Evolutionary conservation across 345 rosid genomes (phyloP).

Genomic region (Citrus sp.): DNA sequence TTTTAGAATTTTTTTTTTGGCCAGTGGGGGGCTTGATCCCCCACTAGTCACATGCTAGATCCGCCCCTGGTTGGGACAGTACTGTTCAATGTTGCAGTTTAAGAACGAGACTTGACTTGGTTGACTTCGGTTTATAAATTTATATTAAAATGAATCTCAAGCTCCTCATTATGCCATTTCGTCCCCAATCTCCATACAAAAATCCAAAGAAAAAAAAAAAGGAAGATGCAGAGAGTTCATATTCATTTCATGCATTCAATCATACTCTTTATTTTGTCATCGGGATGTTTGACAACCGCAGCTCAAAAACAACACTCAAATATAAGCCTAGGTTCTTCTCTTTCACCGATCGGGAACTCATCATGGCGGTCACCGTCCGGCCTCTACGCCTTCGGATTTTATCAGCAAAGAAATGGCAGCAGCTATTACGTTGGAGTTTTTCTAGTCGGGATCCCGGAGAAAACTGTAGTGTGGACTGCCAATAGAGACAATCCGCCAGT

Average conservation of each 20-base stretch:
- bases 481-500: slow-evolving; percentile 12
- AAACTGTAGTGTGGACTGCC: slow-evolving; percentile 20
- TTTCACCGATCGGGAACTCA: slow-evolving; percentile 12
- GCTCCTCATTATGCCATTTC: too few relatives aligned
- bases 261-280: slow-evolving; percentile 2
- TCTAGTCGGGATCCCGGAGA: background rate
- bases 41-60: too few relatives aligned
- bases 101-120: too few relatives aligned
- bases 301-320: slow-evolving; percentile 17
- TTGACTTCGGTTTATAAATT: too few relatives aligned
- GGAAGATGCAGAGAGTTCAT: background rate
- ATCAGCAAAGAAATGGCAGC: slow-evolving; percentile 15
- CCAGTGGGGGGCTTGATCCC: too few relatives aligned
- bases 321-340: slow-evolving; percentile 19
- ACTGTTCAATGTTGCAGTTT: too few relatives aligned
- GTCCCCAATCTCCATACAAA: too few relatives aligned
- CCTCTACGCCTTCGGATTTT: slow-evolving; percentile 36
- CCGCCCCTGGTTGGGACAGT: too few relatives aligned
- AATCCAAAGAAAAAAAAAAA: too few relatives aligned
- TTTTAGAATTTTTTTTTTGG: too few relatives aligned
- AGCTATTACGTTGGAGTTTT: slow-evolving; percentile 26
- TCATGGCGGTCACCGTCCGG: slow-evolving; percentile 38
- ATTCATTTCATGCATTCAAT: background rate
- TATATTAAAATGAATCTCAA: too few relatives aligned
- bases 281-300: background rate